A percentile compares a stretch with the other conserved stretches of the same genome.
phyloP scores from a whole-genome alignment of 495 filamentous ascomycete genomes.

The Filosporella fistucella region DNA sequence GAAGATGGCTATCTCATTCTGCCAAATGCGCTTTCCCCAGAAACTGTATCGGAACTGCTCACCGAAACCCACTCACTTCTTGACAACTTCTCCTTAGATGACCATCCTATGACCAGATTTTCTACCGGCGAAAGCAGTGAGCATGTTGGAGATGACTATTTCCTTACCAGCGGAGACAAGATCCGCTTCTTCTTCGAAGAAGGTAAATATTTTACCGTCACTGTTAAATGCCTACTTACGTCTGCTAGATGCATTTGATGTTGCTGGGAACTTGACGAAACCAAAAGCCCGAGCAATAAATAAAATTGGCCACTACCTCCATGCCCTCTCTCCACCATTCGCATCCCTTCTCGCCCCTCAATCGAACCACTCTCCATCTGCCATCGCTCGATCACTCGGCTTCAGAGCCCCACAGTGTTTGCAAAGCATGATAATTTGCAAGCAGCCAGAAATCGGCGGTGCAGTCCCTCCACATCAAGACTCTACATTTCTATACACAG shows the following conservation, averaged over 20 bases:
- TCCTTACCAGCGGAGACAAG: constrained; percentile 83
- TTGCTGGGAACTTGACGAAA: constrained; percentile 54
- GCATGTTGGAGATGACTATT: constrained; percentile 95
- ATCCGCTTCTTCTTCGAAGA: constrained; percentile 97
- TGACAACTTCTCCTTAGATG: constrained; percentile 63
- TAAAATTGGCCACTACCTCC: constrained; percentile 93
- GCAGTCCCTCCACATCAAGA: constrained; percentile 87
- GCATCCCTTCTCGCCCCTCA: constrained; percentile 46
- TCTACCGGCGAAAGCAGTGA: constrained; percentile 67
- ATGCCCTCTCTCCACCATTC: constrained; percentile 71
- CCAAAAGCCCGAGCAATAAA: constrained; percentile 84
- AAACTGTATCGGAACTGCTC: constrained; percentile 64
- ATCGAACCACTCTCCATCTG: constrained; percentile 30
- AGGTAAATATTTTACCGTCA: constrained; percentile 32
- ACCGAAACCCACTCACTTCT: constrained; percentile 70
- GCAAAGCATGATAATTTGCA: constrained; percentile 98
- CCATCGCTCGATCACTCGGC: constrained; percentile 65
- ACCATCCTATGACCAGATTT: constrained; percentile 92
- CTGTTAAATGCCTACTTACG: not conserved
- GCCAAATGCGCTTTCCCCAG: constrained; percentile 64
- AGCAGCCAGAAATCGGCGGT: constrained; percentile 93
- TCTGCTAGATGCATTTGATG: constrained; percentile 57
- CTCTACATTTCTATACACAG: constrained; percentile 86
- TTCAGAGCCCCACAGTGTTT: constrained; percentile 68
- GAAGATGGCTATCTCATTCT: constrained; percentile 88